Conservation (phyloP, 306 rosid species). For the Inga leiocalycina region DNA sequence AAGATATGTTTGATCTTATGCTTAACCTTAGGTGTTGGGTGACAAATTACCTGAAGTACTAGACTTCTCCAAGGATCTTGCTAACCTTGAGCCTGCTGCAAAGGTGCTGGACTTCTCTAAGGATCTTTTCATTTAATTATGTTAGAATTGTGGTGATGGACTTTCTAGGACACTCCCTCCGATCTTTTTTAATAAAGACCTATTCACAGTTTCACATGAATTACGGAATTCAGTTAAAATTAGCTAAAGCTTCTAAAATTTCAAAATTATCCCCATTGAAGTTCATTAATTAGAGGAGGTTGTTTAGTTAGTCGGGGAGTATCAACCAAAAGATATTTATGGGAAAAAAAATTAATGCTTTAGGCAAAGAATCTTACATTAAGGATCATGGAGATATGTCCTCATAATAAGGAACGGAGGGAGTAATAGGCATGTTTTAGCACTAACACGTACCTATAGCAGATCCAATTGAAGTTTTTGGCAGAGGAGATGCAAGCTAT, state of each 20-base stretch:
- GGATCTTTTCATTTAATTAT: conserved; percentile 29
- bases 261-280: not conserved
- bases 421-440: not conserved
- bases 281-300: not conserved
- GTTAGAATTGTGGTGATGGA: not conserved
- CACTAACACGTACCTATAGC: conserved; percentile 37
- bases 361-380: not conserved
- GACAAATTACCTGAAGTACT: conserved; percentile 83
- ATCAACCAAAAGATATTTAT: not conserved
- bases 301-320: not conserved
- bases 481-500: conserved; percentile 97
- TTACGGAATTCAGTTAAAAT: not conserved
- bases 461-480: conserved; percentile 84
- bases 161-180: not conserved
- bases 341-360: not conserved
- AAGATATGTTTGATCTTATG: conserved; percentile 28
- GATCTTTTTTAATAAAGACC: not conserved
- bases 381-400: not conserved
- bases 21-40: conserved; percentile 61
- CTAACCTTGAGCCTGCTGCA: conserved; percentile 80
- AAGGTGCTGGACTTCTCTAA: conserved; percentile 74
- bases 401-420: not conserved
- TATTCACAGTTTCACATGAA: not conserved
- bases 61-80: conserved; percentile 79
- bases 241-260: not conserved